A percentile compares a stretch with the other conserved stretches of the same genome.
phyloP scores from a whole-genome alignment of 805 yeast genomes.

The Brettanomyces sp. region DNA sequence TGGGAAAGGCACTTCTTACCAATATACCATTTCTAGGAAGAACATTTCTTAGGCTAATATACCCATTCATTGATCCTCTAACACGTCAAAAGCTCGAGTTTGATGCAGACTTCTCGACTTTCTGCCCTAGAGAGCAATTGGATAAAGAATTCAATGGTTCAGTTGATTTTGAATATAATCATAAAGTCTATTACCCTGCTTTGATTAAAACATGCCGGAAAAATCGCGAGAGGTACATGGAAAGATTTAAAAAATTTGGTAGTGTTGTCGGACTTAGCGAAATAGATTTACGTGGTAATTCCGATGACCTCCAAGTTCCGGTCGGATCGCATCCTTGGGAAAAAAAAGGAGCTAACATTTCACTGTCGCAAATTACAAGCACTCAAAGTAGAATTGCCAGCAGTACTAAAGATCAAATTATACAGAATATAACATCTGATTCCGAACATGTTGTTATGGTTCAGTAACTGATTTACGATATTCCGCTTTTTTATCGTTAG shows the following conservation, averaged over 20 bases:
- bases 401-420: not conserved
- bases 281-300: conserved; percentile 52
- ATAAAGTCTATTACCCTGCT: conserved; percentile 69
- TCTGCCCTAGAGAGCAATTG: conserved; percentile 73
- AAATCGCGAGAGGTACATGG: conserved; percentile 54
- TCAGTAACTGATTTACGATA: no score
- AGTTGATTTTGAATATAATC: conserved; percentile 77
- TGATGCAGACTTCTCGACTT: conserved; percentile 79
- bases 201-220: conserved; percentile 50
- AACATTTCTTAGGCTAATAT: conserved; percentile 83
- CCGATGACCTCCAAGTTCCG: conserved; percentile 17
- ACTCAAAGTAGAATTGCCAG: not conserved
- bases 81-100: conserved; percentile 90
- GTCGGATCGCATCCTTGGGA: conserved; percentile 23
- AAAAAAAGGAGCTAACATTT: not conserved
- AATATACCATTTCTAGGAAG: conserved; percentile 93
- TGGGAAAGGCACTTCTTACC: conserved; percentile 85
- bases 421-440: not conserved
- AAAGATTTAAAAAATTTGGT: conserved; percentile 67
- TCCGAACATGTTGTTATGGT: not conserved
- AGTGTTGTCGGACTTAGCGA: conserved; percentile 73
- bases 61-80: conserved; percentile 93
- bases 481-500: no score
- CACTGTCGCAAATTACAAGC: not conserved
- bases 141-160: conserved; percentile 80